These are phyloP conservation scores for Leccinum fibrillosum DNA, from an alignment of 768 basidiomycete species.

Conservation along the genomic window DNA sequence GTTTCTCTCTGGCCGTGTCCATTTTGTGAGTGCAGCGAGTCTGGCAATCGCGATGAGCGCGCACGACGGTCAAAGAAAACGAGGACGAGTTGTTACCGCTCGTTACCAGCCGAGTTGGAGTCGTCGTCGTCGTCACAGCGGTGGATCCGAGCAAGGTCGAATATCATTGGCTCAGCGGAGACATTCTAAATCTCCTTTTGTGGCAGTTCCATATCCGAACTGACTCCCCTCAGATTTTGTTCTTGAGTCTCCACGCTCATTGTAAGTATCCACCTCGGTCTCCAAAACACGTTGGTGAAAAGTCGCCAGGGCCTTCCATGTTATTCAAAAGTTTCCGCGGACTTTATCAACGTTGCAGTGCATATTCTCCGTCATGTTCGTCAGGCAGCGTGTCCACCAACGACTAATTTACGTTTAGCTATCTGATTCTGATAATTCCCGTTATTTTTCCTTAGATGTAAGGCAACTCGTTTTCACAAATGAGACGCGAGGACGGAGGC, in stretches of 20 bases:
- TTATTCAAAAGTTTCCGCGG: background rate
- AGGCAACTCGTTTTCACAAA: conserved; percentile 8
- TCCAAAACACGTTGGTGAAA: conserved; percentile 4
- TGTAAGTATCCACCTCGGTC: background rate
- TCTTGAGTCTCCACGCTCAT: background rate
- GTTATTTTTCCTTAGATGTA: conserved; percentile 8
- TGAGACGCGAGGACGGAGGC: conserved; percentile 10
- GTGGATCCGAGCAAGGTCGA: conserved; percentile 11
- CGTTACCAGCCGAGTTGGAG: background rate
- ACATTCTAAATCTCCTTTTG: background rate
- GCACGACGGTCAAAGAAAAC: background rate
- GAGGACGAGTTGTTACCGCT: conserved; percentile 2
- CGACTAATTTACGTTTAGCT: conserved; percentile 24
- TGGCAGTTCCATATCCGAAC: background rate
- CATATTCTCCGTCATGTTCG: conserved; percentile 1
- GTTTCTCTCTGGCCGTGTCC: conserved; percentile 15
- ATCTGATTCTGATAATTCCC: conserved; percentile 11
- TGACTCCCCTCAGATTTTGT: background rate
- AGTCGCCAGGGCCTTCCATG: background rate
- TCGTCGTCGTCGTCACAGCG: conserved; percentile 1
- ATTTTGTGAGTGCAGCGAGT: conserved; percentile 2
- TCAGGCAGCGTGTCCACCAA: conserved; percentile 20
- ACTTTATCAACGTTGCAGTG: background rate
- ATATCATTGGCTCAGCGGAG: background rate
- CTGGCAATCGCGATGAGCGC: background rate